A percentile compares a stretch with the other conserved stretches of the same genome.
Conservation (phyloP, 768 basidiomycete genomes). For the Filobasidium wieringae region DNA sequence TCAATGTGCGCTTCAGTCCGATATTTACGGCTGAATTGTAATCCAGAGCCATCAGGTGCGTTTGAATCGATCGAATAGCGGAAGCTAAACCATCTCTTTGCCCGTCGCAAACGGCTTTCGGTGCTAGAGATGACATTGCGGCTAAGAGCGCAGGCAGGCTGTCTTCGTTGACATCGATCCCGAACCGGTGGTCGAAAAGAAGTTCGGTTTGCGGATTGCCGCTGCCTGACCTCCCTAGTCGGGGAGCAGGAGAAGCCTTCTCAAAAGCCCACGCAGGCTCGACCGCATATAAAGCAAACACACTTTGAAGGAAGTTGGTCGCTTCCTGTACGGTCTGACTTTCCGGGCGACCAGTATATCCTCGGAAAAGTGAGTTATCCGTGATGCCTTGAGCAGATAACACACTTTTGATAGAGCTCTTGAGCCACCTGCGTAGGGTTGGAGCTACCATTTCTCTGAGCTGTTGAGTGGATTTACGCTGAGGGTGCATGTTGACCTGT, state of each 20-base stretch:
- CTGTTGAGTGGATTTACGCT: background rate
- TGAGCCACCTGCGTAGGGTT: background rate
- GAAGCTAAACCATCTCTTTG: background rate
- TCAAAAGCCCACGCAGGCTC: slow-evolving; percentile 9
- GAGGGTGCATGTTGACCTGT: background rate
- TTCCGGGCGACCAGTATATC: background rate
- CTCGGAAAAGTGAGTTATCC: background rate
- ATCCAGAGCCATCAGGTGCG: background rate
- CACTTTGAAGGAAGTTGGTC: background rate
- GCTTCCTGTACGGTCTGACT: background rate
- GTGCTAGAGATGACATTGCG: background rate
- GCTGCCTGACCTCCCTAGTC: background rate
- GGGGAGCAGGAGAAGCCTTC: background rate
- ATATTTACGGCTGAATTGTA: background rate
- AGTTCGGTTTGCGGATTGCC: background rate
- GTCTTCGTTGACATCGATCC: background rate
- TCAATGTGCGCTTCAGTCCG: background rate
- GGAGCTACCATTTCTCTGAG: background rate
- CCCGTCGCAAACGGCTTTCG: background rate
- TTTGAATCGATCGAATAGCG: background rate
- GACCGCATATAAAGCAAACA: slow-evolving; percentile 1
- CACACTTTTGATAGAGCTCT: background rate
- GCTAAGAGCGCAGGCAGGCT: background rate
- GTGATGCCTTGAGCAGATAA: background rate
- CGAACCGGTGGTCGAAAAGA: background rate